These are phyloP conservation scores for Fusarium proliferatum DNA, from an alignment of 2,329 filamentous ascomycete species.

Conservation along the genomic window DNA sequence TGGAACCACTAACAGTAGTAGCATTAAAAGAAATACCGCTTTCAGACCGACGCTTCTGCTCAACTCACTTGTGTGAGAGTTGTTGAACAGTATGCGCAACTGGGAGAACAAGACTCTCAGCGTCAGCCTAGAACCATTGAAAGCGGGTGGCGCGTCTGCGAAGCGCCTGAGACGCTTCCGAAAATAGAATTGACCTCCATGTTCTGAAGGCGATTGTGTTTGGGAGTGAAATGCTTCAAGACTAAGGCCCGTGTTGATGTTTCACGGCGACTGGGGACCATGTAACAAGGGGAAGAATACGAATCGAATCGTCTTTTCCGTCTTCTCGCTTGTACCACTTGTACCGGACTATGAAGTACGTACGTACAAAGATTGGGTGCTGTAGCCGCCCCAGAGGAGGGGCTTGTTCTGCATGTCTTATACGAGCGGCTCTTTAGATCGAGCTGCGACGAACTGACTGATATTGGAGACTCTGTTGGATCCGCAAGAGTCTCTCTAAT, in stretches of 20 bases:
- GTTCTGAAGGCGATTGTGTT: conserved; percentile 33
- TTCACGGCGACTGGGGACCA: conserved; percentile 38
- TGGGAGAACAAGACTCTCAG: neutral
- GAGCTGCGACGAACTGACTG: neutral
- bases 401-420: conserved; percentile 3
- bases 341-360: neutral
- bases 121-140: neutral
- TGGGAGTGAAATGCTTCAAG: conserved; percentile 23
- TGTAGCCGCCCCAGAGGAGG: conserved; percentile 18
- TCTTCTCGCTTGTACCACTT: neutral
- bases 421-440: neutral
- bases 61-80: neutral
- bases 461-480: neutral
- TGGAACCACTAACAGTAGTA: conserved; percentile 16
- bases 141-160: conserved; percentile 38
- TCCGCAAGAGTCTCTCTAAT: neutral
- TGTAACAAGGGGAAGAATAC: conserved; percentile 20
- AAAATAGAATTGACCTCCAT: conserved; percentile 39
- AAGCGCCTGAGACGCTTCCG: conserved; percentile 42
- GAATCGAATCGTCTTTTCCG: conserved; percentile 13
- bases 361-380: conserved; percentile 1
- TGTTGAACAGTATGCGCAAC: neutral
- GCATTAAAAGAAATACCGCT: conserved; percentile 9
- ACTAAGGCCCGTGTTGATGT: conserved; percentile 34
- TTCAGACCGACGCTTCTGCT: conserved; percentile 22